phyloP scores from a whole-genome alignment of 768 basidiomycete species.

The Tylopilus subfusipes region DNA sequence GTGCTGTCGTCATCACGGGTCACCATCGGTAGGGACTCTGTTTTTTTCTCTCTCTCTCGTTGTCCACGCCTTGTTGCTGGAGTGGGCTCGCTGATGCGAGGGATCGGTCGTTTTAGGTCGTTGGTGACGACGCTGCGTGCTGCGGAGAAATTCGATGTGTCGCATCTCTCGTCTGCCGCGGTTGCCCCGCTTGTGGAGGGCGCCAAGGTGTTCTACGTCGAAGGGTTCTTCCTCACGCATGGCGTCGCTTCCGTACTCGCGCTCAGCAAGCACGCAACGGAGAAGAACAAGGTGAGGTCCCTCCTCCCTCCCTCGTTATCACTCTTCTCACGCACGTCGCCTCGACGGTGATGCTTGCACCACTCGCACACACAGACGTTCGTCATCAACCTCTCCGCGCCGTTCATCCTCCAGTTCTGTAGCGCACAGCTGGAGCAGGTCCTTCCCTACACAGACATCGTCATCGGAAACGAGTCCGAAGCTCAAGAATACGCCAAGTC shows the following conservation, averaged over 20 bases:
- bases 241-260: slow-evolving; percentile 68
- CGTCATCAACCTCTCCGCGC: slow-evolving; percentile 91
- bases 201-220: slow-evolving; percentile 90
- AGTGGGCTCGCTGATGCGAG: neutral
- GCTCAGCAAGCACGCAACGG: slow-evolving; percentile 74
- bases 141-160: slow-evolving; percentile 84
- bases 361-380: slow-evolving; percentile 55
- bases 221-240: slow-evolving; percentile 97
- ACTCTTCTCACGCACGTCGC: neutral
- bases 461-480: slow-evolving; percentile 97
- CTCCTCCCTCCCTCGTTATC: neutral
- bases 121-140: slow-evolving; percentile 88
- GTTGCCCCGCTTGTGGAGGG: slow-evolving; percentile 74
- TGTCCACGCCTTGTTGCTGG: neutral
- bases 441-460: slow-evolving; percentile 78
- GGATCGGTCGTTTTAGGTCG: slow-evolving; percentile 48
- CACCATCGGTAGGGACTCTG: slow-evolving; percentile 69
- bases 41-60: neutral
- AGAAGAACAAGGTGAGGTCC: slow-evolving; percentile 61
- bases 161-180: slow-evolving; percentile 71
- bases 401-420: slow-evolving; percentile 97
- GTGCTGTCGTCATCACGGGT: slow-evolving; percentile 92
- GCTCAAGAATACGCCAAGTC: slow-evolving; percentile 82
- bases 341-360: neutral
- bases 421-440: slow-evolving; percentile 73